These are phyloP conservation scores for Salicornia ramosissima DNA, from an alignment of 148 eudicot species.

Conservation along the genomic window DNA sequence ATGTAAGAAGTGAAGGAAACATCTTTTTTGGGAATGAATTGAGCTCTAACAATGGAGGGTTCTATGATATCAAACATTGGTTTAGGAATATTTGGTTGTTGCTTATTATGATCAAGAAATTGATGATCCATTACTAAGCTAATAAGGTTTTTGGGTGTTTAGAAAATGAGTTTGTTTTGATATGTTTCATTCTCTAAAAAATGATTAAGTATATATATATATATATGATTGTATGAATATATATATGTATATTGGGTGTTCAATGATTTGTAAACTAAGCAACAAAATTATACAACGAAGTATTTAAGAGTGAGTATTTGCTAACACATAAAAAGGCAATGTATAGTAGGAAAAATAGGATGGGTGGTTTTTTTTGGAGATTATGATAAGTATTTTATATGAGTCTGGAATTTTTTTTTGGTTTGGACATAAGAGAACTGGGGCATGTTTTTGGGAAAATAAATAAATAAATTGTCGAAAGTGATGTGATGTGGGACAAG, in stretches of 20 bases:
- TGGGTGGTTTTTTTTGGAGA: conserved; percentile 11
- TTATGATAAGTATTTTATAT: conserved; percentile 7
- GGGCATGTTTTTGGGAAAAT: conserved; percentile 21
- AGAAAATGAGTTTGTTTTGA: not conserved
- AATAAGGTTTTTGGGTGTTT: not conserved
- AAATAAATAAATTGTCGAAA: no score
- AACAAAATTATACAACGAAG: conserved; percentile 30
- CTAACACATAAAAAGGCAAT: not conserved
- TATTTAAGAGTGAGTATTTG: conserved; percentile 19
- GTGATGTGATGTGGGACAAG: conserved; percentile 19
- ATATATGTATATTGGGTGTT: conserved; percentile 12
- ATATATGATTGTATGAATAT: conserved; percentile 7
- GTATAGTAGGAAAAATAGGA: conserved; percentile 2
- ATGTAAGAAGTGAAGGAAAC: conserved; percentile 41
- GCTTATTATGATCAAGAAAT: no score
- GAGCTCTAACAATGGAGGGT: conserved; percentile 29
- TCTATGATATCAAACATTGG: conserved; percentile 28
- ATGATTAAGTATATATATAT: conserved; percentile 14
- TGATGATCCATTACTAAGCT: no score
- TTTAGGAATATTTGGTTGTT: conserved; percentile 15
- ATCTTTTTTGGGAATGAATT: conserved; percentile 34
- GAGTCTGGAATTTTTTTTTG: not conserved
- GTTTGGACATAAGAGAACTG: conserved; percentile 8
- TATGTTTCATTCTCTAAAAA: not conserved
- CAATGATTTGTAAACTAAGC: conserved; percentile 22